These are phyloP conservation scores for Lablab purpureus DNA, from an alignment of 306 rosid genomes.

Conservation along the genomic window DNA sequence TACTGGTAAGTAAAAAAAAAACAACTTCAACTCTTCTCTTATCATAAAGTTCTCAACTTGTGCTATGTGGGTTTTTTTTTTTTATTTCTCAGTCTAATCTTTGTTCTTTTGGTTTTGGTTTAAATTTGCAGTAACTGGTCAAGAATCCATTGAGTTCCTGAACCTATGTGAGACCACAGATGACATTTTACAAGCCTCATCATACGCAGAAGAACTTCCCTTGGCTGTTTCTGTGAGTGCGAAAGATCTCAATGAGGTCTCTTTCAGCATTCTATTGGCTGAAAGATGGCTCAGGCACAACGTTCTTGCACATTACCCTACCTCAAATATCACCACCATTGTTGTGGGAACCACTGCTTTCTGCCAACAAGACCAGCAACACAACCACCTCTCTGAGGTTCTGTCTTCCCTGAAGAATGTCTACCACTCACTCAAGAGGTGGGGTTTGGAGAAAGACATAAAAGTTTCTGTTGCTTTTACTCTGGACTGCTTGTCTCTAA, in stretches of 20 bases:
- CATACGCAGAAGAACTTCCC: constrained; percentile 56
- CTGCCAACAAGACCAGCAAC: constrained; percentile 54
- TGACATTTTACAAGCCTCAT: constrained; percentile 45
- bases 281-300: constrained; percentile 77
- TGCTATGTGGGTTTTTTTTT: background rate
- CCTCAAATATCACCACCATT: constrained; percentile 70
- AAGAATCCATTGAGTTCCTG: constrained; percentile 60
- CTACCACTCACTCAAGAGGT: constrained; percentile 72
- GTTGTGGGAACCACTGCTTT: constrained; percentile 54
- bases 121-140: constrained; percentile 63
- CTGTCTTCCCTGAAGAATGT: constrained; percentile 71
- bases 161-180: constrained; percentile 54
- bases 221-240: constrained; percentile 65
- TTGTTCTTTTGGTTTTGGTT: constrained; percentile 17
- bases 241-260: constrained; percentile 57
- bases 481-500: constrained; percentile 48
- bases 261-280: constrained; percentile 67
- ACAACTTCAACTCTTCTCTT: constrained; percentile 3
- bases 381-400: constrained; percentile 44
- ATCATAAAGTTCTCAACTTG: constrained; percentile 26
- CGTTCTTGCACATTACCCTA: constrained; percentile 75
- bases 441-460: constrained; percentile 84
- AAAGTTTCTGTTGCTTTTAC: constrained; percentile 68
- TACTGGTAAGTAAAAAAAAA: constrained; percentile 67
- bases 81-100: background rate